phyloP scores from a whole-genome alignment of 2,329 filamentous ascomycete species.

The Beauveria pseudobassiana region DNA sequence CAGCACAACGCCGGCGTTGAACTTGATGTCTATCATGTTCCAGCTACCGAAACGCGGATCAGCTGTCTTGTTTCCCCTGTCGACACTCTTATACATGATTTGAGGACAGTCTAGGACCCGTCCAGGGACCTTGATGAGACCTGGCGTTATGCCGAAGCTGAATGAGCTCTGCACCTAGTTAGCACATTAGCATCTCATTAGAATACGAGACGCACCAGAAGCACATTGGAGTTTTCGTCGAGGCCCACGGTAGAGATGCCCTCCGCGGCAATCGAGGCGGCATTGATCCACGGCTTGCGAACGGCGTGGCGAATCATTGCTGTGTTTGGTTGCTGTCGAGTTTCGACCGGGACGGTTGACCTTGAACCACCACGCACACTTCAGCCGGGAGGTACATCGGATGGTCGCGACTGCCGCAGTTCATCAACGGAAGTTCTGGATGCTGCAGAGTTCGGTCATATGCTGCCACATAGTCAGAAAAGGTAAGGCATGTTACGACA shows the following conservation, averaged over 20 bases:
- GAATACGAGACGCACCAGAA: constrained; percentile 24
- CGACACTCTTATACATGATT: constrained; percentile 39
- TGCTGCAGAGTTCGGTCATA: constrained; percentile 28
- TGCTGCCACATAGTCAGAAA: constrained; percentile 17
- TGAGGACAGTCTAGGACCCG: constrained; percentile 48
- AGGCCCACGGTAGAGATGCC: constrained; percentile 45
- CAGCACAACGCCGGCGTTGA: constrained; percentile 34
- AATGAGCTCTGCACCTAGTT: constrained; percentile 32
- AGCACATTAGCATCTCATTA: constrained; percentile 10
- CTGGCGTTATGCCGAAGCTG: constrained; percentile 39
- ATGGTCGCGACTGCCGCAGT: constrained; percentile 45
- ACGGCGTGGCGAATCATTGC: constrained; percentile 57
- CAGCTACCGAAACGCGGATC: constrained; percentile 38
- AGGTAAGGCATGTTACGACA: background rate
- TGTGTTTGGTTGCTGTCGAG: constrained; percentile 46
- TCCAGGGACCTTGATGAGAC: constrained; percentile 55
- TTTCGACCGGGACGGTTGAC: constrained; percentile 44
- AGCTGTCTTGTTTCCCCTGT: constrained; percentile 12
- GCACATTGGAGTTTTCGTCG: constrained; percentile 25
- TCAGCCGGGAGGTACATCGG: constrained; percentile 53
- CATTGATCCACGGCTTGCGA: constrained; percentile 47
- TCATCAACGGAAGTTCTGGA: constrained; percentile 43
- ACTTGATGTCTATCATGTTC: constrained; percentile 49
- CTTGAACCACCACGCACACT: constrained; percentile 47
- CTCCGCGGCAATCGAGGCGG: constrained; percentile 42